Evolutionary conservation across 257 asterid species (phyloP), one percentile per base, ranked within the genome.

Genomic region (Henckelia pumila): DNA sequence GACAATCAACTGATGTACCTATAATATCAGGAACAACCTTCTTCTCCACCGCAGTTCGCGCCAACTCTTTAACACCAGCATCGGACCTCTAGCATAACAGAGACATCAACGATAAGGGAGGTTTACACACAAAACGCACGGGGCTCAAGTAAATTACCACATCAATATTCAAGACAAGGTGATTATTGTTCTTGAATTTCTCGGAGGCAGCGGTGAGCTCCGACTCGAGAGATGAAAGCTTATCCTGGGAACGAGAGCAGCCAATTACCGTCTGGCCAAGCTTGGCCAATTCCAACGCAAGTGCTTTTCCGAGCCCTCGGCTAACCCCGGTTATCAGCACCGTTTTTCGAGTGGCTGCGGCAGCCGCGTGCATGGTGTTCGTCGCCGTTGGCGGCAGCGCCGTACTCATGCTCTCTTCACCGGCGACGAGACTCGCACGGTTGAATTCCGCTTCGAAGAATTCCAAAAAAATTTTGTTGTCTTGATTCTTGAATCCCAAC

Each of bases 291-390:
- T 90, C 97, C 29, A 90, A 64, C 0, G 97, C 99, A 68, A 93
- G 92, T 73, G 97, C 92, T 85, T 71, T 90, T 33, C 99, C 99
- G 1, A 93, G 82, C 13, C 98, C 99, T 67, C 96, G 82, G 83
- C 96, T 86, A 3, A 81, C 94, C 20, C 99, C 99, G 3, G 99
- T 93, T 63, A 93, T 86, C 60, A 93, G 73, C 32, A 90, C 92
- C 58, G 85, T 93, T 79, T 76, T 77, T 19, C 78, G 86, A 25
- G 79, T 79, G 68, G 64, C 73, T 78, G 76, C 71, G 61, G 64
- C 80, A 61, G 62, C 75, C 75, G 66, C 19, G 59, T 16, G 77
- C 76, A 52, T 75, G 28, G 74, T 63, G 76, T 63, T 72, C 53
- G 64, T 44, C 59, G 72, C 70, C 66, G 86, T 66, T 28, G 85